Conservation (phyloP, 306 rosid species). For the Fragaria vesca region DNA sequence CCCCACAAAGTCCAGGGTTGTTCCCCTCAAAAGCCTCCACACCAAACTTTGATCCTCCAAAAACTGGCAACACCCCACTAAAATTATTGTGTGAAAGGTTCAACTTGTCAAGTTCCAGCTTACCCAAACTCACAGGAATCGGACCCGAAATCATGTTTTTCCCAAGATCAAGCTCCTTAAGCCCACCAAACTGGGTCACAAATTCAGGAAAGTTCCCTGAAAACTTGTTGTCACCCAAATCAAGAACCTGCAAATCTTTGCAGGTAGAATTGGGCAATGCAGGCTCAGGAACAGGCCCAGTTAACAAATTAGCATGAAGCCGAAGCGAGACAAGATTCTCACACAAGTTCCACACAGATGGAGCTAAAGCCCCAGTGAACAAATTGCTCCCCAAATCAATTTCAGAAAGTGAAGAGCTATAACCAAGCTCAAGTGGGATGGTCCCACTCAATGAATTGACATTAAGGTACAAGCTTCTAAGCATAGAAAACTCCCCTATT, state of each 20-base stretch:
- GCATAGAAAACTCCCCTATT: slow-evolving; percentile 79
- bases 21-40: slow-evolving; percentile 78
- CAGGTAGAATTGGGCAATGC: slow-evolving; percentile 85
- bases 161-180: slow-evolving; percentile 76
- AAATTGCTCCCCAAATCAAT: slow-evolving; percentile 71
- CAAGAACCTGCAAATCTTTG: slow-evolving; percentile 56
- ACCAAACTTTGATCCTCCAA: slow-evolving; percentile 63
- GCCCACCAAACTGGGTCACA: slow-evolving; percentile 52
- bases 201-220: slow-evolving; percentile 82
- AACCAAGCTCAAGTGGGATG: slow-evolving; percentile 89
- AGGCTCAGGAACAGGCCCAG: slow-evolving; percentile 70
- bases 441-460: slow-evolving; percentile 65
- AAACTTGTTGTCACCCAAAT: slow-evolving; percentile 69
- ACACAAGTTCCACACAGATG: slow-evolving; percentile 88
- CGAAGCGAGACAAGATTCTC: slow-evolving; percentile 67
- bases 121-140: slow-evolving; percentile 52
- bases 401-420: slow-evolving; percentile 64
- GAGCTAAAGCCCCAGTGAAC: slow-evolving; percentile 57
- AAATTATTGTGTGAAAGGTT: slow-evolving; percentile 87
- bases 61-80: slow-evolving; percentile 75
- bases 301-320: slow-evolving; percentile 54
- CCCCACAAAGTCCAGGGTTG: slow-evolving; percentile 76
- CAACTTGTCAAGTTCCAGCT: slow-evolving; percentile 67
- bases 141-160: slow-evolving; percentile 58
- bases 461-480: slow-evolving; percentile 72